Evolutionary conservation across 2,329 filamentous ascomycete genomes (phyloP).

Genomic region (Ramichloridium luteum): DNA sequence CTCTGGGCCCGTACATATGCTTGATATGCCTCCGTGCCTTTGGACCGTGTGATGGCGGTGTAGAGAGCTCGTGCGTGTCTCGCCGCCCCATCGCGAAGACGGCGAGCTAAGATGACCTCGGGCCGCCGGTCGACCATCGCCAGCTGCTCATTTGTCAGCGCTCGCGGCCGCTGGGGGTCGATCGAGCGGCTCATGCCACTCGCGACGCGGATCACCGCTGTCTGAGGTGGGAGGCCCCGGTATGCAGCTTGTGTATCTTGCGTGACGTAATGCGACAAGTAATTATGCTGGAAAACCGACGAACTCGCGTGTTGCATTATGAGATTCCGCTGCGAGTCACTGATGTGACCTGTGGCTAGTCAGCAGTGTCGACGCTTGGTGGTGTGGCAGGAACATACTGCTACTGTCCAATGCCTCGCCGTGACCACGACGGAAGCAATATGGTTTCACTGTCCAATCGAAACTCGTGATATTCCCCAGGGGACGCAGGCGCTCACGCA

Average conservation of each 20-base stretch:
- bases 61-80: too few relatives aligned
- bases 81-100: too few relatives aligned
- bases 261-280: slow-evolving; percentile 8
- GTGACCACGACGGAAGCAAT: slow-evolving; percentile 7
- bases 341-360: too few relatives aligned
- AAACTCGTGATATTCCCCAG: slow-evolving; percentile 6
- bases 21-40: not conserved
- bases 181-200: slow-evolving; percentile 3
- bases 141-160: too few relatives aligned
- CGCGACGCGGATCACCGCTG: slow-evolving; percentile 1
- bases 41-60: too few relatives aligned
- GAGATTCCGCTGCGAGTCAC: slow-evolving; percentile 7
- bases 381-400: too few relatives aligned
- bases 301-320: slow-evolving; percentile 8
- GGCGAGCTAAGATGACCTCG: too few relatives aligned
- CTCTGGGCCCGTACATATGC: not conserved
- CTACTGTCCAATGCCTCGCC: slow-evolving; percentile 11
- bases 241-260: slow-evolving; percentile 10
- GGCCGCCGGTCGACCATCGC: too few relatives aligned
- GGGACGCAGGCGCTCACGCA: slow-evolving; percentile 2
- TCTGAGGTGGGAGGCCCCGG: slow-evolving; percentile 3
- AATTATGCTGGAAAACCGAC: slow-evolving; percentile 9
- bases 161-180: not conserved
- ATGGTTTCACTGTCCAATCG: slow-evolving; percentile 7
- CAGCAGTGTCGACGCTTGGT: too few relatives aligned